Percentiles rank a stretch among this genome's conserved stretches.
phyloP scores from a whole-genome alignment of 768 basidiomycete genomes.

The Phanerochaete carnosa region DNA sequence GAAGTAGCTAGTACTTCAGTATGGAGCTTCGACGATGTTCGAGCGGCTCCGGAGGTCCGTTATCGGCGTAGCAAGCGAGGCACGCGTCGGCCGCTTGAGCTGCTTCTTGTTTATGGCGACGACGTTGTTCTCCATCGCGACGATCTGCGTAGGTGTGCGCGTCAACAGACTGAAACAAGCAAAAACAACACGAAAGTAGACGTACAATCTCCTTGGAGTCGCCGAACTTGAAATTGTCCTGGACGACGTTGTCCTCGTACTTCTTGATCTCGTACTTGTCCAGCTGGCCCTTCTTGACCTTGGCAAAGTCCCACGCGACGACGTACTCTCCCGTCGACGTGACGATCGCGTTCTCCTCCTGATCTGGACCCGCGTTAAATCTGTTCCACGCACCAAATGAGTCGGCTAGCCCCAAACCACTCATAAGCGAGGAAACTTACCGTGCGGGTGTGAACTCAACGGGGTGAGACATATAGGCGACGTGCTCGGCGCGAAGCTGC shows the following conservation, averaged over 20 bases:
- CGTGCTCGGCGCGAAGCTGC: conserved; percentile 86
- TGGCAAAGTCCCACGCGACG: conserved; percentile 95
- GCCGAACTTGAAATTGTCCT: conserved; percentile 97
- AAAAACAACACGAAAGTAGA: conserved; percentile 12
- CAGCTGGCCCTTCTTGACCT: conserved; percentile 88
- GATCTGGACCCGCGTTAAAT: conserved; percentile 88
- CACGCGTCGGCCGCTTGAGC: conserved; percentile 76
- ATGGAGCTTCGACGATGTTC: conserved; percentile 54
- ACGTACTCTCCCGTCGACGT: conserved; percentile 92
- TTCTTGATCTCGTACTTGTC: conserved; percentile 97
- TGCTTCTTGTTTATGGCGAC: conserved; percentile 92
- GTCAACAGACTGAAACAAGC: conserved; percentile 2
- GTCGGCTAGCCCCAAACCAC: not conserved
- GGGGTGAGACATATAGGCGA: conserved; percentile 88
- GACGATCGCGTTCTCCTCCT: conserved; percentile 92
- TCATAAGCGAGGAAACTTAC: conserved; percentile 36
- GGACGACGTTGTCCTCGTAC: conserved; percentile 92
- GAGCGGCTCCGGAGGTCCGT: conserved; percentile 47
- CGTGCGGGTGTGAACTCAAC: conserved; percentile 92
- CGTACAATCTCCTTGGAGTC: conserved; percentile 95
- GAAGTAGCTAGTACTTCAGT: conserved; percentile 8
- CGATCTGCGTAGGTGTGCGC: conserved; percentile 56
- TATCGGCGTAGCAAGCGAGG: conserved; percentile 56
- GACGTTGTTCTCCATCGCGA: conserved; percentile 92
- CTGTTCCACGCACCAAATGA: conserved; percentile 38